A percentile compares a stretch with the other conserved stretches of the same genome.
Evolutionary conservation across 768 basidiomycete genomes (phyloP).

Genomic region (Serendipita sp.): DNA sequence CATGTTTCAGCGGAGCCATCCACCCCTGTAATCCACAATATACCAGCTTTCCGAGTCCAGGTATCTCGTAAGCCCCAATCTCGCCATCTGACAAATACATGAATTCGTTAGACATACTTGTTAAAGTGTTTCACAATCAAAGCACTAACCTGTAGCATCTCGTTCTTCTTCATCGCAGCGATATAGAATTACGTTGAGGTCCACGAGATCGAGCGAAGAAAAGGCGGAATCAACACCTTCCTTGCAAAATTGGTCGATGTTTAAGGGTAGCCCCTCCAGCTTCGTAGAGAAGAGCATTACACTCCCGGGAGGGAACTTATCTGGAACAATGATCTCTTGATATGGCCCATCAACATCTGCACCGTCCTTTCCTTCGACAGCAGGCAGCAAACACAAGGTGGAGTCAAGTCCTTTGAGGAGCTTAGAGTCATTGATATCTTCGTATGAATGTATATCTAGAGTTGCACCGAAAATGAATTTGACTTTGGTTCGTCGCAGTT

Average conservation of each 20-base stretch:
- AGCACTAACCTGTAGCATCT: constrained; percentile 48
- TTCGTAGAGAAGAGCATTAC: constrained; percentile 87
- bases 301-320: constrained; percentile 88
- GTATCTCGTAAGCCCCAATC: constrained; percentile 71
- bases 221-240: constrained; percentile 62
- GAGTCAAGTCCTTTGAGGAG: constrained; percentile 59
- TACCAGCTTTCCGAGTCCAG: constrained; percentile 53
- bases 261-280: constrained; percentile 51
- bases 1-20: constrained; percentile 75
- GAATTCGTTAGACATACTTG: background rate
- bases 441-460: constrained; percentile 52
- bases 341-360: constrained; percentile 52
- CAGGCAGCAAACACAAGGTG: constrained; percentile 45
- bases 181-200: constrained; percentile 77
- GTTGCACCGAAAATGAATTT: constrained; percentile 69
- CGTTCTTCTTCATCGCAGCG: constrained; percentile 83
- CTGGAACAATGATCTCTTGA: constrained; percentile 70
- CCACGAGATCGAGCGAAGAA: constrained; percentile 57
- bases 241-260: constrained; percentile 59
- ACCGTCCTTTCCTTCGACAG: constrained; percentile 43
- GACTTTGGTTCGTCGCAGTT: constrained; percentile 62
- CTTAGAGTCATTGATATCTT: constrained; percentile 31
- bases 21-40: constrained; percentile 97
- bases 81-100: constrained; percentile 30
- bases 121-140: background rate